Evolutionary conservation across 2,329 filamentous ascomycete species (phyloP), one percentile per base, ranked within the genome.

Genomic region (Xylaria digitata): DNA sequence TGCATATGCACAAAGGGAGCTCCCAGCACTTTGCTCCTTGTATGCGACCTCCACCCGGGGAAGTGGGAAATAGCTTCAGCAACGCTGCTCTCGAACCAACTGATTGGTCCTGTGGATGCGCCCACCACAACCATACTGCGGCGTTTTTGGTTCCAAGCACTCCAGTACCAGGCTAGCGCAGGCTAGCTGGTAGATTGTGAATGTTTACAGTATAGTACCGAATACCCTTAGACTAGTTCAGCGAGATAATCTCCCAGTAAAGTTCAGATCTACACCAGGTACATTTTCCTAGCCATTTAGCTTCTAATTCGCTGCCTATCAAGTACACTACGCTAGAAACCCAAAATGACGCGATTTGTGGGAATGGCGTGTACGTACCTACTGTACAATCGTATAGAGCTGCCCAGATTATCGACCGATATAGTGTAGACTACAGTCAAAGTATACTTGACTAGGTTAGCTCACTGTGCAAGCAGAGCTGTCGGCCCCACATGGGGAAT

Each of bases 1-100:
- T 60, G 43, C 43, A 56, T 56, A 58, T 58, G 59, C 45, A 57
- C 58, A 63, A 30, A 30, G 65, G 56, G 56, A 60, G 49, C 30
- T 32, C 45, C 49, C 50, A 40, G 37, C 34, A 37, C 34, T 37
- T 2, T 2, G 8, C 34, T 37, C 7, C 34, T 37, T 8, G 34
- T 40, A 21, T 17, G 26, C 45, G 4, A 42, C 34, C 60, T 40
- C 50, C 57, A 60, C 65, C 61, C 49, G 65, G 54, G 65, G 60
- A 65, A 60, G 62, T 49, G 42, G 32, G 56, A 67, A 58, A 58
- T 62, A 19, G 48, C 34, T 34, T 43, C 49, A 58, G 30, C 17
- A 17, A n/a, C 19, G 15, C 32, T 30, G 17, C 48, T 50, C 52
- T 40, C 37, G 40, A 50, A 15, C 57, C 34, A 52, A 56, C 30